phyloP scores from a whole-genome alignment of 2,329 filamentous ascomycete species.

The Rugonectria rugulosa region DNA sequence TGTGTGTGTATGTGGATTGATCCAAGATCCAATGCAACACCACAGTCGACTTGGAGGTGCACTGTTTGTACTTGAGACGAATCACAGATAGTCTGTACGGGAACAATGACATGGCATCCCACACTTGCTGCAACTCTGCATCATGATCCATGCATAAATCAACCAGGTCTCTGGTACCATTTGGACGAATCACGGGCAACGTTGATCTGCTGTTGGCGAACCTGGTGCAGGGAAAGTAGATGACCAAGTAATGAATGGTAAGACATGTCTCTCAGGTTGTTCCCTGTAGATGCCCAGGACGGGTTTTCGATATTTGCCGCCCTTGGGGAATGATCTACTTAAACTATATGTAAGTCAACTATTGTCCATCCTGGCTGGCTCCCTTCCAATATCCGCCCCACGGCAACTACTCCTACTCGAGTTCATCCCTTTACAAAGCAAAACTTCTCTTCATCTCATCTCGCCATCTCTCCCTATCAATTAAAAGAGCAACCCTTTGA shows the following conservation, averaged over 20 bases:
- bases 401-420: not conserved
- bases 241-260: not conserved
- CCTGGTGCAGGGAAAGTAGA: too few relatives aligned
- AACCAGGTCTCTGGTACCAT: not conserved
- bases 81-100: conserved; percentile 16
- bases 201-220: too few relatives aligned
- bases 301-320: not conserved
- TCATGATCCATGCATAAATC: not conserved
- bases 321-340: conserved; percentile 6
- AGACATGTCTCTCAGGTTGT: not conserved
- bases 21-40: conserved; percentile 33
- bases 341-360: too few relatives aligned
- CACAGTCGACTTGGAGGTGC: conserved; percentile 31
- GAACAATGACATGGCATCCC: conserved; percentile 6
- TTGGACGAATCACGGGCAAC: conserved; percentile 7
- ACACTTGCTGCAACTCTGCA: conserved; percentile 4
- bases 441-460: too few relatives aligned
- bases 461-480: conserved; percentile 23
- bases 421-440: conserved; percentile 1
- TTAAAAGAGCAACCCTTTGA: conserved; percentile 23
- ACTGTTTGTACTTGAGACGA: conserved; percentile 22
- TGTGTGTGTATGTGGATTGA: too few relatives aligned
- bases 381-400: conserved; percentile 21
- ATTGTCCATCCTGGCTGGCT: not conserved
- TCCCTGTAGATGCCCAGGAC: not conserved